phyloP scores from a whole-genome alignment of 495 filamentous ascomycete genomes.

The Trichocladium antarcticum region DNA sequence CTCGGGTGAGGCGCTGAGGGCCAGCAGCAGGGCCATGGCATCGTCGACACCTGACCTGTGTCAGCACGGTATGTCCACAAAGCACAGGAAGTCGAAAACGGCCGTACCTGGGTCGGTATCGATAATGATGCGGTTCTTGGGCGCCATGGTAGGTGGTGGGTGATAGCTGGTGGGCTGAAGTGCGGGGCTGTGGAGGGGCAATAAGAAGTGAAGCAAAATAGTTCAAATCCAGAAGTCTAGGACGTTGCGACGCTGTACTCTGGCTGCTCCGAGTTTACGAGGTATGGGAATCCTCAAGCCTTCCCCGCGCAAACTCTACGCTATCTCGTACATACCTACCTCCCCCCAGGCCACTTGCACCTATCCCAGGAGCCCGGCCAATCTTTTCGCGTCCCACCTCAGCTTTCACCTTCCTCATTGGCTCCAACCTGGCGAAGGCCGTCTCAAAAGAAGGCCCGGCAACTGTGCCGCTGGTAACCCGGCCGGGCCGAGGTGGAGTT shows the following conservation, averaged over 20 bases:
- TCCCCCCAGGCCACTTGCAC: too few species aligned
- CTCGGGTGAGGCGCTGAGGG: conserved; percentile 68
- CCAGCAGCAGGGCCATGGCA: conserved; percentile 70
- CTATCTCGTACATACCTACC: too few species aligned
- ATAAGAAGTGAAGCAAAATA: background rate
- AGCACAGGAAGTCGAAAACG: conserved; percentile 3
- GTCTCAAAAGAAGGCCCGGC: background rate
- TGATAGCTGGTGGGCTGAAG: background rate
- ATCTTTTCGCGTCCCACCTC: background rate
- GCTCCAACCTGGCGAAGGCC: background rate
- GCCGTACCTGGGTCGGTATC: conserved; percentile 71
- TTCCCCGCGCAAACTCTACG: too few species aligned
- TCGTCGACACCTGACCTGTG: conserved; percentile 68
- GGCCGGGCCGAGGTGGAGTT: background rate
- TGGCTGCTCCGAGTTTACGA: too few species aligned
- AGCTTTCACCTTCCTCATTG: background rate
- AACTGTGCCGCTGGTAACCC: background rate
- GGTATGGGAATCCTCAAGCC: too few species aligned
- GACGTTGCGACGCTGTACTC: too few species aligned
- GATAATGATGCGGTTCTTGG: conserved; percentile 71
- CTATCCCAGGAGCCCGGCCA: too few species aligned
- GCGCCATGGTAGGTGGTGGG: conserved; percentile 34
- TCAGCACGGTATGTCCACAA: background rate
- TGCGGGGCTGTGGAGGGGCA: conserved; percentile 10
- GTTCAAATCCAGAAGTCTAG: too few species aligned